Percentiles rank a stretch among this genome's conserved stretches.
Evolutionary conservation across 2,329 filamentous ascomycete species (phyloP).

Genomic region (Diaporthe citrichinensis): DNA sequence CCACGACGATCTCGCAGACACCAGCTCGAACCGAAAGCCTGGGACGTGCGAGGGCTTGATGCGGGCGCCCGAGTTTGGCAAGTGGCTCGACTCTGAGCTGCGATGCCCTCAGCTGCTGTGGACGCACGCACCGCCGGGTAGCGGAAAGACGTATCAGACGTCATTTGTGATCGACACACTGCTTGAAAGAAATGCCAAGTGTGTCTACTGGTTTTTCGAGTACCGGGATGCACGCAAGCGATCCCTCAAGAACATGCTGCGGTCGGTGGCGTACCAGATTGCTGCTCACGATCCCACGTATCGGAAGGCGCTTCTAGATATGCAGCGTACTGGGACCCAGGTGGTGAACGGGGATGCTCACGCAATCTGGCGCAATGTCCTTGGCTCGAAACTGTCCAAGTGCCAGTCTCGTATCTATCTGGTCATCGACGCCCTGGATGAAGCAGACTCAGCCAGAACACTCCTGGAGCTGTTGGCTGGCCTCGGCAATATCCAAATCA

Average conservation of each 20-base stretch:
- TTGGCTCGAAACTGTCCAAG: background rate
- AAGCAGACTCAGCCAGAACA: conserved; percentile 9
- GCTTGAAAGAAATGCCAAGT: conserved; percentile 8
- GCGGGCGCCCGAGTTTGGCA: conserved; percentile 27
- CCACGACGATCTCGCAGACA: conserved; percentile 35
- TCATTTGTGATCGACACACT: conserved; percentile 42
- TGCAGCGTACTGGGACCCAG: background rate
- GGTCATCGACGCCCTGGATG: conserved; percentile 20
- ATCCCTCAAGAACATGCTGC: conserved; percentile 39
- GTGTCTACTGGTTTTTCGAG: conserved; percentile 42
- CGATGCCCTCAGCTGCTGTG: conserved; percentile 32
- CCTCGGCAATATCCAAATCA: background rate
- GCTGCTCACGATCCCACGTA: conserved; percentile 26
- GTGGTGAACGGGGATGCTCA: conserved; percentile 19
- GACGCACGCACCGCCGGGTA: conserved; percentile 39
- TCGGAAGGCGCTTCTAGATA: background rate
- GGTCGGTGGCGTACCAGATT: conserved; percentile 41
- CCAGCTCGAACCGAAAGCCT: conserved; percentile 26
- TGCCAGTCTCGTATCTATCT: conserved; percentile 29
- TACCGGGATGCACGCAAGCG: conserved; percentile 38
- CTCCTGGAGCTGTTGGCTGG: background rate
- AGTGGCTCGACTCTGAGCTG: conserved; percentile 25
- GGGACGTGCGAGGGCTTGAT: conserved; percentile 41
- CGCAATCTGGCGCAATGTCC: conserved; percentile 11
- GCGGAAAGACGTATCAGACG: conserved; percentile 40